Evolutionary conservation across 164 flowering plant species (phyloP), one percentile per base, ranked within the genome.

Genomic region (Magnolia kwangsiensis): DNA sequence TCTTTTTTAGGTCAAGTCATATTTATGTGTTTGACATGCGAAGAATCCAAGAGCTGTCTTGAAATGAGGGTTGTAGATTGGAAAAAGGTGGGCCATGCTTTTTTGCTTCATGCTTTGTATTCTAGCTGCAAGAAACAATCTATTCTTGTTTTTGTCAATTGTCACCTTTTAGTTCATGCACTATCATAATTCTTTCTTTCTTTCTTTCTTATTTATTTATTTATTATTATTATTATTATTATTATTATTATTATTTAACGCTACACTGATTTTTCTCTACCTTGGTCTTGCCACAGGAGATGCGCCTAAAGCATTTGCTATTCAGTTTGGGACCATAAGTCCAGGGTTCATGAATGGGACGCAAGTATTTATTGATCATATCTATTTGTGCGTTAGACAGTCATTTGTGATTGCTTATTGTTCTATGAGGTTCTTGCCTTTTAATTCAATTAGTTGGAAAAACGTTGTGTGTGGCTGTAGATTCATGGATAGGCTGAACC

Each of bases 401-500:
- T 65, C 24, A 4, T 65, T 65, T 65, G 1, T 20, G 29, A 13
- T 10, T 29, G 7, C 63, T 51, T 23, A n/a, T 16, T 27, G 27
- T 55, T 75, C 50, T 29, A 29, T 67, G 21, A 3, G 10, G 27
- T 67, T 51, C 8, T 13, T 72, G 16, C 61, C 45, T 37, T 50
- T 21, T 45, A 55, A n/a, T 29, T 63, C 14, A 18, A 70, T 29
- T 63, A 21, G 51, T 49, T 11, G 13, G 9, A 67, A 55, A 20
- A 23, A 14, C 31, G 27, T 23, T 51, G 71, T 51, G 71, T 59
- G 0, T 81, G 16, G 76, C 31, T 85, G 78, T 73, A 96, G 99
- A 84, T 49, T 58, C 18, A 65, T 20, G 29, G 24, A 51, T 76
- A 95, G 98, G 98, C 99, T 3, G 99, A 95, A 77, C 90, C 82